Evolutionary conservation across 306 rosid genomes (phyloP).

Genomic region (Acacia acuminata): DNA sequence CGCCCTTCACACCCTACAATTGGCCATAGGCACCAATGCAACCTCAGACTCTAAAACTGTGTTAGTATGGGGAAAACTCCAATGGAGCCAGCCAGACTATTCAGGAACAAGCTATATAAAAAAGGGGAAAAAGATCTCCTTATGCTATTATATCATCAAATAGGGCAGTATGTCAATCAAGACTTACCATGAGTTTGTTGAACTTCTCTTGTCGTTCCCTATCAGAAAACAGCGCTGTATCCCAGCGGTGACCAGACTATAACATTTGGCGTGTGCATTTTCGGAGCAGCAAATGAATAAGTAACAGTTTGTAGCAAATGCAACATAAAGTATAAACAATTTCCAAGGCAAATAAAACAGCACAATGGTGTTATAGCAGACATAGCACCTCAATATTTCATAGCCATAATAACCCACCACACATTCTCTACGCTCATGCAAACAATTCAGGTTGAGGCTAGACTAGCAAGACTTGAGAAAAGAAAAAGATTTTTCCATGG

Average conservation of each 20-base stretch:
- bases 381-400: neutral
- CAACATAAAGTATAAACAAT: neutral
- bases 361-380: neutral
- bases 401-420: neutral
- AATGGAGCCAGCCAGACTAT: slow-evolving; percentile 44
- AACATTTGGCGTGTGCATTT: slow-evolving; percentile 33
- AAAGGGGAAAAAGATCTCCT: slow-evolving; percentile 12
- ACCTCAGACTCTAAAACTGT: slow-evolving; percentile 98
- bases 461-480: neutral
- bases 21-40: slow-evolving; percentile 99
- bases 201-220: slow-evolving; percentile 94
- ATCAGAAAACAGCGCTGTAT: slow-evolving; percentile 65
- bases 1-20: slow-evolving; percentile 98
- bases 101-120: slow-evolving; percentile 35
- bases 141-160: slow-evolving; percentile 13
- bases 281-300: slow-evolving; percentile 26
- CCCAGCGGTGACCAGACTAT: slow-evolving; percentile 91
- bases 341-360: slow-evolving; percentile 7
- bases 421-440: neutral
- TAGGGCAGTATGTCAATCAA: slow-evolving; percentile 8
- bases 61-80: slow-evolving; percentile 77
- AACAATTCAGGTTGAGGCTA: neutral
- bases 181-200: slow-evolving; percentile 96
- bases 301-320: slow-evolving; percentile 24
- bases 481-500: neutral